A percentile compares a stretch with the other conserved stretches of the same genome.
phyloP scores from a whole-genome alignment of 768 basidiomycete genomes.

The Naganishia kalamii region DNA sequence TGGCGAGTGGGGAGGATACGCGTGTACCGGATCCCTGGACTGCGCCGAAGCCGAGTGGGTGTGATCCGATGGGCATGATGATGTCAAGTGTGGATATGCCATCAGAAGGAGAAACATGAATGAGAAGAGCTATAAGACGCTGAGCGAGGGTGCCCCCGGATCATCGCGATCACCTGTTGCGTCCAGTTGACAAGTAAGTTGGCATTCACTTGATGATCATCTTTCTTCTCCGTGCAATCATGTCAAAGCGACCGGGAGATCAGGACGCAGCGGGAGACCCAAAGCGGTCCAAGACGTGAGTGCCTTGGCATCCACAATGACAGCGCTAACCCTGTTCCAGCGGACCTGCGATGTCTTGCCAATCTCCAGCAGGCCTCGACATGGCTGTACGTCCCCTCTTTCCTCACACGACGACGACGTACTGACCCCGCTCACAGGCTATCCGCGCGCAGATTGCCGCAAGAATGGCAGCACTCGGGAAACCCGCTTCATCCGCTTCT shows the following conservation, averaged over 20 bases:
- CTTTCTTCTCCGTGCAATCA: conserved; percentile 2
- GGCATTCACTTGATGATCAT: no score
- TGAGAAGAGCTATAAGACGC: no score
- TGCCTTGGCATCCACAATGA: background rate
- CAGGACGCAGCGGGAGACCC: conserved; percentile 32
- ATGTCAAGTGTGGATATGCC: background rate
- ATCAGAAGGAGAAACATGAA: no score
- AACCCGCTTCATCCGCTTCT: conserved; percentile 34
- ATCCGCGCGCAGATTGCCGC: conserved; percentile 45
- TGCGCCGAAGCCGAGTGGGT: background rate
- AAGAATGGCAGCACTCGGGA: conserved; percentile 19
- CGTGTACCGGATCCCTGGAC: background rate
- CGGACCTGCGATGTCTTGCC: background rate
- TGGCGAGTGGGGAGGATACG: conserved; percentile 6
- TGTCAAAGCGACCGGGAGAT: conserved; percentile 36
- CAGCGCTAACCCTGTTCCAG: background rate
- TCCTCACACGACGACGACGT: background rate
- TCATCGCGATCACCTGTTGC: background rate
- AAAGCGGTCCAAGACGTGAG: conserved; percentile 27
- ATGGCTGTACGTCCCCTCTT: conserved; percentile 27
- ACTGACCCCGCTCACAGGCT: conserved; percentile 21
- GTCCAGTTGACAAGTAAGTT: no score
- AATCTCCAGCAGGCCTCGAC: conserved; percentile 29
- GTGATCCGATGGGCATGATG: background rate
- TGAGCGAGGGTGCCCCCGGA: background rate